Conservation (phyloP, 164 flowering plant genomes). For the Berberis vulgaris region DNA sequence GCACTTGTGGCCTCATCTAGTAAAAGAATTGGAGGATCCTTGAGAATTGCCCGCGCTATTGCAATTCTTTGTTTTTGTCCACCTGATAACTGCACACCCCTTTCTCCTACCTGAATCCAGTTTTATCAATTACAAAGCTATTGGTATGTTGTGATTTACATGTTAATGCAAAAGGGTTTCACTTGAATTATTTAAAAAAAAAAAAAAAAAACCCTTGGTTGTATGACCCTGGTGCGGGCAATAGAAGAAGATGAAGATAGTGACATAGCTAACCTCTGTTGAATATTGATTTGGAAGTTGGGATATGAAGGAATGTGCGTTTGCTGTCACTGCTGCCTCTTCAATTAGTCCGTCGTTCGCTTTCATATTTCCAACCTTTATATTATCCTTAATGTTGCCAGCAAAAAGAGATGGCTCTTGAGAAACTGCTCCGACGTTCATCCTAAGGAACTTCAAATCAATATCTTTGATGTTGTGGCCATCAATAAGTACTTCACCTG, state of each 20-base stretch:
- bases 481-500: constrained; percentile 57
- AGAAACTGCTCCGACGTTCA: constrained; percentile 49
- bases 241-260: too few species aligned
- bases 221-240: too few species aligned
- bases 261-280: constrained; percentile 40
- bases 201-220: too few species aligned
- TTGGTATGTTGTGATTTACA: too few species aligned
- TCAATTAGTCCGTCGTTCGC: constrained; percentile 38
- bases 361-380: constrained; percentile 42
- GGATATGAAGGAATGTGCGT: constrained; percentile 54
- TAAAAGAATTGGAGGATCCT: constrained; percentile 65
- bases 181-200: too few species aligned
- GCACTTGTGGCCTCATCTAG: constrained; percentile 91
- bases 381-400: constrained; percentile 54
- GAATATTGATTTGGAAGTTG: constrained; percentile 51
- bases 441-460: constrained; percentile 45
- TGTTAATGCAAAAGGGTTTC: too few species aligned
- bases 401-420: constrained; percentile 69
- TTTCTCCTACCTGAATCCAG: constrained; percentile 49
- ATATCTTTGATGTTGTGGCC: constrained; percentile 49
- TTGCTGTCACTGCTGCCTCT: constrained; percentile 45
- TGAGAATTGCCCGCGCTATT: constrained; percentile 73
- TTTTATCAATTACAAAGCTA: background rate
- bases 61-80: constrained; percentile 84
- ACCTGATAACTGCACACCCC: constrained; percentile 65